A percentile compares a stretch with the other conserved stretches of the same genome.
phyloP scores from a whole-genome alignment of 2,329 filamentous ascomycete species.

The Bipolaris cookei region DNA sequence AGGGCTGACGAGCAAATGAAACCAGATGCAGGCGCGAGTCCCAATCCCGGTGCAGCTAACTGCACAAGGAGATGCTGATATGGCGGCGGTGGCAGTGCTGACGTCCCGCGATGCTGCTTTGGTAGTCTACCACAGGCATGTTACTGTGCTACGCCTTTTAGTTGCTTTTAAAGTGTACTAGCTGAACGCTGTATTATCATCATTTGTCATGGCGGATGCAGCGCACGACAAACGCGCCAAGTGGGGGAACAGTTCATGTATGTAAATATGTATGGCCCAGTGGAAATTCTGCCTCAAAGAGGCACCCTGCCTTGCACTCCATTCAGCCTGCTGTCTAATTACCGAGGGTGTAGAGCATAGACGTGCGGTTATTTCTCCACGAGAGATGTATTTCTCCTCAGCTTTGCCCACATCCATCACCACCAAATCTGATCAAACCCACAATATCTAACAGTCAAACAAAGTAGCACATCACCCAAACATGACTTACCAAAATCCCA shows the following conservation, averaged over 20 bases:
- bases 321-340: not conserved
- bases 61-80: slow-evolving; percentile 34
- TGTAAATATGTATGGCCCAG: not conserved
- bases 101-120: slow-evolving; percentile 20
- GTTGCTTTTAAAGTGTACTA: not conserved
- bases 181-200: no score
- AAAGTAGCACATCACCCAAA: no score
- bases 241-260: slow-evolving; percentile 6
- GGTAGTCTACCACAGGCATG: slow-evolving; percentile 7
- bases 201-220: slow-evolving; percentile 2
- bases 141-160: slow-evolving; percentile 11
- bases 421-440: no score
- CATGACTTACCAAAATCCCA: no score
- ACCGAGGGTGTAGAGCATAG: no score
- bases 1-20: slow-evolving; percentile 35
- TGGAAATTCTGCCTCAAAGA: slow-evolving; percentile 1
- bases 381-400: no score
- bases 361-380: no score
- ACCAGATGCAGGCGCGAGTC: slow-evolving; percentile 24
- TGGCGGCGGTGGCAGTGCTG: slow-evolving; percentile 42
- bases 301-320: not conserved
- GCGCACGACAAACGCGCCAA: slow-evolving; percentile 9
- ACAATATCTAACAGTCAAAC: no score
- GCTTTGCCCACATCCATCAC: no score
- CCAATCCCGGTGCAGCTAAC: slow-evolving; percentile 28